These are phyloP conservation scores for Pestalotiopsis sp. DNA, from an alignment of 2,329 filamentous ascomycete species.

Conservation along the genomic window DNA sequence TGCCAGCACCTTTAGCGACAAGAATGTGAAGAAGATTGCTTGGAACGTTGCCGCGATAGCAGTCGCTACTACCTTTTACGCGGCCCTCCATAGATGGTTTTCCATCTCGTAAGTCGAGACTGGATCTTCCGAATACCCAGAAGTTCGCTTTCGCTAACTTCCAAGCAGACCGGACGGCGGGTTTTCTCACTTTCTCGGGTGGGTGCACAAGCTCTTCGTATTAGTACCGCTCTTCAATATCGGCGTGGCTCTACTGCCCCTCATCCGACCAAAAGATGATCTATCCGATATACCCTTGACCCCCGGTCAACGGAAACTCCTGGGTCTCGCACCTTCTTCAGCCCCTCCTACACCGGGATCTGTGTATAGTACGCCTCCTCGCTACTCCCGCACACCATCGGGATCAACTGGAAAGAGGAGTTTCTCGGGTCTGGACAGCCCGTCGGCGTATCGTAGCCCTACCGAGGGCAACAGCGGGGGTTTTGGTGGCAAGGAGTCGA, in stretches of 20 bases:
- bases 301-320: slow-evolving; percentile 80
- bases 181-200: slow-evolving; percentile 22
- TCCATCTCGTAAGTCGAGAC: slow-evolving; percentile 39
- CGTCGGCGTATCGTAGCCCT: slow-evolving; percentile 35
- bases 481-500: slow-evolving; percentile 39
- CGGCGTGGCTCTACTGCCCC: slow-evolving; percentile 68
- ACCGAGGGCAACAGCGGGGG: slow-evolving; percentile 34
- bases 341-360: slow-evolving; percentile 68
- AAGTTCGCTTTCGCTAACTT: not conserved
- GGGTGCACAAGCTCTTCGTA: slow-evolving; percentile 52
- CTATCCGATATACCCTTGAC: slow-evolving; percentile 90
- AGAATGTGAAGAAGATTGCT: slow-evolving; percentile 71
- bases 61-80: slow-evolving; percentile 34
- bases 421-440: slow-evolving; percentile 58
- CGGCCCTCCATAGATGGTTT: slow-evolving; percentile 39
- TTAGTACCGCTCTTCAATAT: slow-evolving; percentile 72
- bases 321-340: slow-evolving; percentile 75
- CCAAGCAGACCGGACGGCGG: not conserved
- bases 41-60: slow-evolving; percentile 64
- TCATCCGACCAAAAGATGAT: slow-evolving; percentile 74
- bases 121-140: not conserved
- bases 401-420: slow-evolving; percentile 64
- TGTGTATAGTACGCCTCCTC: slow-evolving; percentile 82
- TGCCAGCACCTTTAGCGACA: slow-evolving; percentile 76
- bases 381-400: slow-evolving; percentile 78